Conservation (phyloP, 495 filamentous ascomycete genomes). For the Hypoxylon rickii region DNA sequence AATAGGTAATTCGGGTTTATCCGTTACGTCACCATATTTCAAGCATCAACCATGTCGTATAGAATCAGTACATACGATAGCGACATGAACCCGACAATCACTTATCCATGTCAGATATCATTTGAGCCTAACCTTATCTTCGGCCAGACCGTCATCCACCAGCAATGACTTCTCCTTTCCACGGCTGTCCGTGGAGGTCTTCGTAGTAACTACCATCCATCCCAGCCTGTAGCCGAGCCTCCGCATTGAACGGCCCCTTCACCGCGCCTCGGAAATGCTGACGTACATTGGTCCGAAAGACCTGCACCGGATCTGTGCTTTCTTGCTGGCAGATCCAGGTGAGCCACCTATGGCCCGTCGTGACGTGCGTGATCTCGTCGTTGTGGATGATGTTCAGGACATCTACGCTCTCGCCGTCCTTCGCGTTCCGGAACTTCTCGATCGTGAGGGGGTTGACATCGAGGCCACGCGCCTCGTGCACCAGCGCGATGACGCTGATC, state of each 20-base stretch:
- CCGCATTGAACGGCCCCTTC: constrained; percentile 56
- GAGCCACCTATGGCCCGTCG: constrained; percentile 58
- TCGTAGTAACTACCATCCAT: constrained; percentile 57
- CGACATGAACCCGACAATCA: too few species aligned
- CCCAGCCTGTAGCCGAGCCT: constrained; percentile 54
- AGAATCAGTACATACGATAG: too few species aligned
- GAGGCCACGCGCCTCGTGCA: constrained; percentile 58
- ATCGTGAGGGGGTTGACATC: constrained; percentile 61
- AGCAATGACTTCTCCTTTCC: constrained; percentile 33
- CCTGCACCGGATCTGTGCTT: constrained; percentile 53
- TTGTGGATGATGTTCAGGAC: constrained; percentile 56
- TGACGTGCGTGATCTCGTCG: constrained; percentile 61
- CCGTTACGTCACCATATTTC: too few species aligned
- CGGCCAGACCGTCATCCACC: constrained; percentile 39
- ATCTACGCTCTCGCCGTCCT: constrained; percentile 51
- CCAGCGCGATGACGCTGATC: constrained; percentile 58
- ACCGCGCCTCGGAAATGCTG: constrained; percentile 54
- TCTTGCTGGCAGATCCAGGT: constrained; percentile 59
- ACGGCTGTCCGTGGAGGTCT: constrained; percentile 33
- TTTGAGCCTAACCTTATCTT: too few species aligned
- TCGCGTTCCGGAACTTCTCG: constrained; percentile 55
- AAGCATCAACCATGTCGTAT: too few species aligned
- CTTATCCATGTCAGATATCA: too few species aligned
- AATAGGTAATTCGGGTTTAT: too few species aligned
- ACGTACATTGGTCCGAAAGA: constrained; percentile 55